Evolutionary conservation across 331 rosid species (phyloP).

Genomic region (Pyracantha coccinea): DNA sequence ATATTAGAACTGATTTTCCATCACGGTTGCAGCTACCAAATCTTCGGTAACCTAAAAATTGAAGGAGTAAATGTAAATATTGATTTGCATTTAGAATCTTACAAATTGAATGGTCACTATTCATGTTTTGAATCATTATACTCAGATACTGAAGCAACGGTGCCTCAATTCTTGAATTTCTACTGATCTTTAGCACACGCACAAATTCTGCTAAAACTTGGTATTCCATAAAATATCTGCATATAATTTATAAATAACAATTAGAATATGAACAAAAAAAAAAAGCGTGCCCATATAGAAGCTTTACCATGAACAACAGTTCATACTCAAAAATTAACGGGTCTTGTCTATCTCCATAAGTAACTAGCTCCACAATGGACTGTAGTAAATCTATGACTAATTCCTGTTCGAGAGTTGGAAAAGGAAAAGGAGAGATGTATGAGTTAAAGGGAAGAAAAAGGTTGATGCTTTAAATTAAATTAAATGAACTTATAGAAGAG

Average conservation of each 20-base stretch:
- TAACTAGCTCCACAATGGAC: constrained; percentile 76
- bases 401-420: constrained; percentile 32
- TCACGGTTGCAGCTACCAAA: background rate
- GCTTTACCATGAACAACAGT: constrained; percentile 1
- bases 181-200: constrained; percentile 57
- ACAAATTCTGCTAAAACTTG: constrained; percentile 74
- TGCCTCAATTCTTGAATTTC: constrained; percentile 57
- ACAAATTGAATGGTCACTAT: constrained; percentile 69
- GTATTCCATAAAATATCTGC: constrained; percentile 78
- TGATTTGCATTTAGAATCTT: constrained; percentile 22
- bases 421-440: background rate
- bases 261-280: constrained; percentile 4
- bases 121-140: constrained; percentile 87
- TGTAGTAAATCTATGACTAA: constrained; percentile 63
- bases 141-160: constrained; percentile 75
- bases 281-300: background rate
- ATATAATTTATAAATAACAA: constrained; percentile 1
- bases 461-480: background rate
- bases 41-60: background rate
- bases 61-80: constrained; percentile 5
- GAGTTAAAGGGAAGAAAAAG: background rate
- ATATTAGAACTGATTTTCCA: background rate
- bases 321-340: constrained; percentile 72
- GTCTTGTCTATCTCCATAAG: constrained; percentile 78
- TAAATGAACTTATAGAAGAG: background rate